These are phyloP conservation scores for Suaeda aralocaspica DNA, from an alignment of 148 eudicot genomes.

Conservation along the genomic window DNA sequence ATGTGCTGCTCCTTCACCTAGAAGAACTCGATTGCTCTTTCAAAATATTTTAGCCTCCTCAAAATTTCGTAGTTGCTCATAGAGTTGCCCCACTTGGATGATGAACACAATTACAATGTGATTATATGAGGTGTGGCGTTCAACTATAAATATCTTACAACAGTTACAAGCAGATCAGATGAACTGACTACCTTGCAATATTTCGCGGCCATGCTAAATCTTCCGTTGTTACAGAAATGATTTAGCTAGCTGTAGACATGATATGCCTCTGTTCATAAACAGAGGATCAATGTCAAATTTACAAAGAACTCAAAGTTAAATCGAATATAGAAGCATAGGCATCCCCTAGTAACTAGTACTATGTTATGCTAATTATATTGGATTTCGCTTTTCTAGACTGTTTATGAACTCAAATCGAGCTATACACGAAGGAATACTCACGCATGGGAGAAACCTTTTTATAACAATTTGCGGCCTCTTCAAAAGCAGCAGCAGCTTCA, in stretches of 20 bases:
- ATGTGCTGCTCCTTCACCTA: conserved; percentile 46
- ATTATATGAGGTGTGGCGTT: not conserved
- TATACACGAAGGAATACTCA: conserved; percentile 15
- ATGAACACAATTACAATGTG: not conserved
- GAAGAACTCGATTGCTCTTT: conserved; percentile 51
- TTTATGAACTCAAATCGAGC: not conserved
- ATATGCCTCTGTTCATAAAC: conserved; percentile 42
- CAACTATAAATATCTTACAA: not conserved
- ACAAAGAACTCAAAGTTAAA: not conserved
- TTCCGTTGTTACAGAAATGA: conserved; percentile 34
- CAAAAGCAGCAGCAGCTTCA: conserved; percentile 39
- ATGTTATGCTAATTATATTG: not conserved
- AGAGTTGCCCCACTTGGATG: conserved; percentile 61
- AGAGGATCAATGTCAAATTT: not conserved
- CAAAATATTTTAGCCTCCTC: conserved; percentile 49
- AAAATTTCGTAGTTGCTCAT: conserved; percentile 45
- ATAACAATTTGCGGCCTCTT: conserved; percentile 45
- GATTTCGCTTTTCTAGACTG: not conserved
- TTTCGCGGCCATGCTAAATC: conserved; percentile 41
- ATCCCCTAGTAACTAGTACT: not conserved
- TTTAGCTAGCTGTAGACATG: conserved; percentile 44
- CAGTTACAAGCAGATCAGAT: not conserved
- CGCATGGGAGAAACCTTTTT: conserved; percentile 36
- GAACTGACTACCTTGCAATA: conserved; percentile 39
- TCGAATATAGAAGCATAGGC: not conserved